Base-by-base conservation (phyloP, 257 asterid species). In the Scutellaria barbata region DNA sequence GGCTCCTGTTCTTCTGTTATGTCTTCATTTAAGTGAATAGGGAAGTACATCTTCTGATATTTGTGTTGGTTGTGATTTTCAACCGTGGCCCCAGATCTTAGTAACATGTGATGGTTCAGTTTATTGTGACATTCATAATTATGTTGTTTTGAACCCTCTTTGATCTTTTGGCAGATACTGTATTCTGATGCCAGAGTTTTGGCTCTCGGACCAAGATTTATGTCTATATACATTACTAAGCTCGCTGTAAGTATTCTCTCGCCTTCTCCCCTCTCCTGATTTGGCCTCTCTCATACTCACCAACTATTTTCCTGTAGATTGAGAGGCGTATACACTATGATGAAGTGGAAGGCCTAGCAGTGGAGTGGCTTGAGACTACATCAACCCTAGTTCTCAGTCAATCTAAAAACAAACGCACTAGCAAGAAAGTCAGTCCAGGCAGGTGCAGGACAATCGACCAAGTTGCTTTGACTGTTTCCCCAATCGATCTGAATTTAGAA, bases 191-290 rank as follows among this genome's bases (percentile, higher is more conserved):
- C 98, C 55, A 81, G 94, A 78, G 95, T 90, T 25, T 64, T 90
- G 77, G 95, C 87, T 18, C 83, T 93, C 74, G 98, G 98, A 41
- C 98, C 98, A 4, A 83, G 75, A 84, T 93, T 93, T 75, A 93
- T 93, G 96, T 89, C 98, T 16, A 75, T 93, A 66, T 90, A 93
- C 74, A 85, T 93, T 41, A 81, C 88, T 68, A 90, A 86, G 82
- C 83, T 93, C n/a, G 95, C 95, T n/a, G 98, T 93, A 82, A 88
- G 95, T 80, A 56, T 69, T 16, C 57, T 30, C 37, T 64, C 10
- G 11, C 10, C 63, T 35, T 70, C 56, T 39, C 16, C 43, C 14
- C 10, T 22, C 37, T 45, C 64, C 8, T 16, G 10, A 5, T 48
- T 30, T 30, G 4, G 4, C 5, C 5, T 30, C 35, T 39, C 70